Evolutionary conservation across 768 basidiomycete genomes (phyloP).

Genomic region (Paxillus ammoniavirescens): DNA sequence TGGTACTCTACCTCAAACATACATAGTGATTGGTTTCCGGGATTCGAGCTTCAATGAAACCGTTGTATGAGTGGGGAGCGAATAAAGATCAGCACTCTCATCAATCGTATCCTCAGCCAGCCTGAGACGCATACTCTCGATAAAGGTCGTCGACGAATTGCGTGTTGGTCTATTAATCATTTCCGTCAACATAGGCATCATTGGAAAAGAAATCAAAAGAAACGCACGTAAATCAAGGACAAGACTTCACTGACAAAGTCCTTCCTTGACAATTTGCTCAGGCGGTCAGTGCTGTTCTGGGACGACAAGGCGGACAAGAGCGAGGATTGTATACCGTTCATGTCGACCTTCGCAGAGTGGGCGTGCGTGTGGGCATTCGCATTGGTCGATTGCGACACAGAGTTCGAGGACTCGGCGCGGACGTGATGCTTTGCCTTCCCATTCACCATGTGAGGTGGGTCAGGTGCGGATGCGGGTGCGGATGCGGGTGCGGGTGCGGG

Average conservation of each 20-base stretch:
- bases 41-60: too few species aligned
- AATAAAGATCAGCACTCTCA: not conserved
- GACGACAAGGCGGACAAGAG: constrained; percentile 24
- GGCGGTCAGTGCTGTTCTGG: constrained; percentile 14
- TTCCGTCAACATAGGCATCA: not conserved
- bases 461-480: not conserved
- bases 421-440: constrained; percentile 21
- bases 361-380: not conserved
- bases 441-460: constrained; percentile 15
- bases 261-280: constrained; percentile 42
- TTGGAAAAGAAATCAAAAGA: not conserved
- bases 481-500: not conserved
- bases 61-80: not conserved
- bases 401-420: constrained; percentile 6
- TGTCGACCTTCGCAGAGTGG: constrained; percentile 12
- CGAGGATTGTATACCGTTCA: constrained; percentile 19
- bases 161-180: constrained; percentile 52
- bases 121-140: constrained; percentile 43
- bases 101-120: constrained; percentile 6
- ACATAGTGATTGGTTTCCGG: too few species aligned
- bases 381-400: constrained; percentile 5
- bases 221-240: constrained; percentile 59
- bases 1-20: too few species aligned
- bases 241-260: constrained; percentile 61
- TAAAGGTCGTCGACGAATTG: constrained; percentile 63